Evolutionary conservation across 139 green algal species (phyloP).

Genomic region (Volvox africanus): DNA sequence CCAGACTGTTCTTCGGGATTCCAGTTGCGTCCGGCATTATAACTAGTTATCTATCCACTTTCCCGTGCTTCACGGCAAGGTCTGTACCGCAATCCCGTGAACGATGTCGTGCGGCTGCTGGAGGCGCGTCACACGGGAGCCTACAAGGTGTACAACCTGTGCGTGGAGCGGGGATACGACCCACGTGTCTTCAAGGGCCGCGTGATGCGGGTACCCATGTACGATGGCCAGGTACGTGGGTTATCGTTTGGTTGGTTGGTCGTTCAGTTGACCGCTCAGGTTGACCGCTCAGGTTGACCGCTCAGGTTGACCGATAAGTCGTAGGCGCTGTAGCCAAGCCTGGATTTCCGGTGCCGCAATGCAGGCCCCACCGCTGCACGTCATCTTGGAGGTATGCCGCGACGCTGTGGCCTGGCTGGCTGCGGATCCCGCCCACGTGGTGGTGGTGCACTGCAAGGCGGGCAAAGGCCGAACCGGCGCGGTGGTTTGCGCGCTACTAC

Average conservation of each 20-base stretch:
- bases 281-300: too few species aligned
- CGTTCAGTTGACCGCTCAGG: too few species aligned
- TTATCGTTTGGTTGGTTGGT: too few species aligned
- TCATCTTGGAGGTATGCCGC: constrained; percentile 68
- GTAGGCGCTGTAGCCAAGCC: too few species aligned
- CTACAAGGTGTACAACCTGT: constrained; percentile 82
- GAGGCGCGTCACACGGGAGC: constrained; percentile 56
- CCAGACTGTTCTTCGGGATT: too few species aligned
- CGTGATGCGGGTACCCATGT: constrained; percentile 70
- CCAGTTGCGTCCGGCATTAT: too few species aligned
- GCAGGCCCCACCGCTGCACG: constrained; percentile 72
- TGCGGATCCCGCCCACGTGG: constrained; percentile 58
- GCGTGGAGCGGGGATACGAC: constrained; percentile 71
- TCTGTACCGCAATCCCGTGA: constrained; percentile 74
- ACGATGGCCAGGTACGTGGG: constrained; percentile 76
- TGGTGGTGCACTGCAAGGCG: constrained; percentile 85
- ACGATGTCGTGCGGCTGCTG: constrained; percentile 64
- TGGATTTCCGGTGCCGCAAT: background rate
- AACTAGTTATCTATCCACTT: background rate
- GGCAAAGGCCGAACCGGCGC: constrained; percentile 82
- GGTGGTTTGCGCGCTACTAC: constrained; percentile 74
- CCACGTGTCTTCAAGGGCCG: constrained; percentile 43
- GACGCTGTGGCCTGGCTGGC: constrained; percentile 68
- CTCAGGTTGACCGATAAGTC: too few species aligned
- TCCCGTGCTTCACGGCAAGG: constrained; percentile 38